These are phyloP conservation scores for Podaxis carcinomalis DNA, from an alignment of 768 basidiomycete species.

Conservation along the genomic window DNA sequence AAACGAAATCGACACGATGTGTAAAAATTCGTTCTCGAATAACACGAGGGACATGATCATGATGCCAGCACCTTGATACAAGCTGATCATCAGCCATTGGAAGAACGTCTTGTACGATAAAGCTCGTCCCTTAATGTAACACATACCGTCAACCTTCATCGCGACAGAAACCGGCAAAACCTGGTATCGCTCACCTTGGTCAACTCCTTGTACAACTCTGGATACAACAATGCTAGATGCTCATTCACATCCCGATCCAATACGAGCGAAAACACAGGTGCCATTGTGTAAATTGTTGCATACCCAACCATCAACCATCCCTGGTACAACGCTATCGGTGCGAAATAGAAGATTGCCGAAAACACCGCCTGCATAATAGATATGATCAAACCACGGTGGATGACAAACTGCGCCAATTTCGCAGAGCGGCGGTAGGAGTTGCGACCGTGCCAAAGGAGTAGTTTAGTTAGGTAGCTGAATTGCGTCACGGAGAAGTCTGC, in stretches of 20 bases:
- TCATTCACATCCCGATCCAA: conserved; percentile 95
- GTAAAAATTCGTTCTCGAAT: conserved; percentile 96
- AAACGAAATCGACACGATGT: conserved; percentile 98
- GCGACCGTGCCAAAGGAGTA: conserved; percentile 97
- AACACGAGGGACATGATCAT: conserved; percentile 97
- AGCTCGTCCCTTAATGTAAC: conserved; percentile 68
- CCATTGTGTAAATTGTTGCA: conserved; percentile 96
- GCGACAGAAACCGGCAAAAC: conserved; percentile 1
- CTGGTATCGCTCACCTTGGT: conserved; percentile 64
- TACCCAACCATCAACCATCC: conserved; percentile 98
- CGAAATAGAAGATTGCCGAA: conserved; percentile 89
- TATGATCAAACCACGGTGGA: conserved; percentile 95
- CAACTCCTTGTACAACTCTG: conserved; percentile 95
- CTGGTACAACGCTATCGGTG: conserved; percentile 95
- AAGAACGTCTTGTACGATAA: conserved; percentile 98
- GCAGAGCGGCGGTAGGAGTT: conserved; percentile 98
- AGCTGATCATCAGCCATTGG: conserved; percentile 94
- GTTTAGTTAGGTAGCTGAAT: conserved; percentile 92
- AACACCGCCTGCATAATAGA: conserved; percentile 98
- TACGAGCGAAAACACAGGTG: conserved; percentile 95
- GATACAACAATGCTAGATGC: conserved; percentile 91
- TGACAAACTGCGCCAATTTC: conserved; percentile 97
- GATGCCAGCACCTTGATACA: conserved; percentile 99
- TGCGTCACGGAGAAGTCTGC: conserved; percentile 98
- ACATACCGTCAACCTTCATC: background rate